These are phyloP conservation scores for Hymenoscyphus fraxineus DNA, from an alignment of 2,329 filamentous ascomycete species.

Conservation along the genomic window DNA sequence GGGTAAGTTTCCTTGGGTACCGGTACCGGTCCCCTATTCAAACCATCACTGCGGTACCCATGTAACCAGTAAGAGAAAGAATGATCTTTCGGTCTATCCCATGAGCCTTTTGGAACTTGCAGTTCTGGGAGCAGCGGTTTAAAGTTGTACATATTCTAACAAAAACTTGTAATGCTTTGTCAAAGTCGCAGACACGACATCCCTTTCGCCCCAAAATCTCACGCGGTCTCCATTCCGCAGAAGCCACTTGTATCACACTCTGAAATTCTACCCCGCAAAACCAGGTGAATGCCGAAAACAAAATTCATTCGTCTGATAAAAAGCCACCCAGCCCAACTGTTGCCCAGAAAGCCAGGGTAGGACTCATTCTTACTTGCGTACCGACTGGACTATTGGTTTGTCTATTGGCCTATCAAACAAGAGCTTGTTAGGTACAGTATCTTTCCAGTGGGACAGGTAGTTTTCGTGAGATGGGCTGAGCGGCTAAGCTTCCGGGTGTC, in stretches of 20 bases:
- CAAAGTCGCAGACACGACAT: neutral
- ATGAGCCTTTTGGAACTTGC: neutral
- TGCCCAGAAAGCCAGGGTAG: neutral
- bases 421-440: neutral
- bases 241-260: neutral
- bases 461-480: conserved; percentile 1
- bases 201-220: neutral
- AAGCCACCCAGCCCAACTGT: conserved; percentile 1
- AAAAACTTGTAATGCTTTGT: neutral
- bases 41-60: neutral
- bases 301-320: neutral
- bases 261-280: neutral
- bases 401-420: neutral
- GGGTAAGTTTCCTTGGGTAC: neutral
- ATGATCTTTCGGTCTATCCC: neutral
- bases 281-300: neutral
- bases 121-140: neutral
- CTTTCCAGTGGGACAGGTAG: neutral
- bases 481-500: conserved; percentile 1
- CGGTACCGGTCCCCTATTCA: neutral
- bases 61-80: neutral
- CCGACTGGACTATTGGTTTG: neutral
- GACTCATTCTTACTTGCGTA: neutral
- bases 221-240: neutral
- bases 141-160: neutral